Conservation (phyloP, 345 rosid genomes). For the Limnanthes douglasii region DNA sequence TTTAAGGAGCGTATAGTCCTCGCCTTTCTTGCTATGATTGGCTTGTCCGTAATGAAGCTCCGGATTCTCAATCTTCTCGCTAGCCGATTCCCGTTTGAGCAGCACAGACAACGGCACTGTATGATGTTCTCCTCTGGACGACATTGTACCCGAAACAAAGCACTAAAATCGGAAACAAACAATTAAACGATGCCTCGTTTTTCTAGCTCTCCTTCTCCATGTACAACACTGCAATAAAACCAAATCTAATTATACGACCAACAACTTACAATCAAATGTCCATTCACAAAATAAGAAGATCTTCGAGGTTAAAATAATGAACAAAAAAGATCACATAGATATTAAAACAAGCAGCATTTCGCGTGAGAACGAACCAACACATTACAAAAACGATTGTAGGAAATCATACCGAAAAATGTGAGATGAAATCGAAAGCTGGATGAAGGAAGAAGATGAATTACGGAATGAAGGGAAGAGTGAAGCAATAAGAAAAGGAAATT, state of each 20-base stretch:
- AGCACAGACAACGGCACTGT: conserved; percentile 84
- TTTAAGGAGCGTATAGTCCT: conserved; percentile 65
- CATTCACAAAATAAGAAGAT: background rate
- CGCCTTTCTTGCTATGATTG: conserved; percentile 94
- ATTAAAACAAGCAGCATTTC: background rate
- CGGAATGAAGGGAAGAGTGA: conserved; percentile 8
- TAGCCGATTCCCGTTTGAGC: conserved; percentile 75
- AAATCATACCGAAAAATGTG: background rate
- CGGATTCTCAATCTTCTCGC: conserved; percentile 67
- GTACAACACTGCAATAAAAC: conserved; percentile 7
- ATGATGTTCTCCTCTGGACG: conserved; percentile 49
- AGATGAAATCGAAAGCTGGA: conserved; percentile 1
- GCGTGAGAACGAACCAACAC: background rate
- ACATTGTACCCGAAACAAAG: conserved; percentile 20
- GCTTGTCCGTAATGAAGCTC: conserved; percentile 73
- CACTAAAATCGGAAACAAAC: conserved; percentile 1
- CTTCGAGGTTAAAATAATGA: background rate
- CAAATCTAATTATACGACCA: conserved; percentile 1
- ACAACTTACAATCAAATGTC: conserved; percentile 16
- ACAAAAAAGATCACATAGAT: conserved; percentile 16
- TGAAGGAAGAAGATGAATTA: conserved; percentile 6
- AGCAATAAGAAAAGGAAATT: conserved; percentile 10
- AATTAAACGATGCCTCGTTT: conserved; percentile 1
- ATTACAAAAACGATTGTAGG: background rate
- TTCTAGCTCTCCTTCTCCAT: conserved; percentile 12